Conservation (phyloP, 768 basidiomycete genomes). For the Russula olivacea region DNA sequence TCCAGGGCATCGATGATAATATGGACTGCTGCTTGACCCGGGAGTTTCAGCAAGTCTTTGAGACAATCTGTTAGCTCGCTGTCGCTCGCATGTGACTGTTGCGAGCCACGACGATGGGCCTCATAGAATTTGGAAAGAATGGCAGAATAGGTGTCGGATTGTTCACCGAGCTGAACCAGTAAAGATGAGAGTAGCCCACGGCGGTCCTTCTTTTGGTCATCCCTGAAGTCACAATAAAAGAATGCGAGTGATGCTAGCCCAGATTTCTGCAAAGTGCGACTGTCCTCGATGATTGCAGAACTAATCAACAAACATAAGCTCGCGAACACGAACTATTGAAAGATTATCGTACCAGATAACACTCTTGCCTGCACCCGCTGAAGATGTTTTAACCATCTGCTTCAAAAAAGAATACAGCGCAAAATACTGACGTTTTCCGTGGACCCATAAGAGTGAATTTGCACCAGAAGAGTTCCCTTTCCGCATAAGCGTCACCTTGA, state of each 20-base stretch:
- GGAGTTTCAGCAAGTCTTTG: not conserved
- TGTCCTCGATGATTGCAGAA: not conserved
- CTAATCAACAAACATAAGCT: not conserved
- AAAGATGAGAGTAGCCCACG: constrained; percentile 1
- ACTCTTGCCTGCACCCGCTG: constrained; percentile 9
- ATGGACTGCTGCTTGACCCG: not conserved
- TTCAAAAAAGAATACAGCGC: not conserved
- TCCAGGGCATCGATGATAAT: constrained; percentile 8
- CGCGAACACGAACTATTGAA: not conserved
- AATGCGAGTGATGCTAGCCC: constrained; percentile 1
- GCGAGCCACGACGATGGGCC: not conserved
- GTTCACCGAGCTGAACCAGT: not conserved
- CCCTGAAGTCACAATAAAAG: constrained; percentile 11
- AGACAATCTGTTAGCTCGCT: not conserved
- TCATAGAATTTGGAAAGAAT: not conserved
- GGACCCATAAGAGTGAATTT: not conserved
- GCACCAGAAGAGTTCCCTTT: not conserved
- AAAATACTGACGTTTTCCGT: constrained; percentile 7
- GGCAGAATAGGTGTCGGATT: not conserved
- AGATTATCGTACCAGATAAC: not conserved
- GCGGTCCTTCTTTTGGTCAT: not conserved
- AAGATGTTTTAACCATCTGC: not conserved
- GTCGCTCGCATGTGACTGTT: not conserved
- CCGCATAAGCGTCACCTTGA: not conserved
- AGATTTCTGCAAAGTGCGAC: not conserved